Base-by-base conservation (phyloP, 345 rosid genomes). In the Melaleuca quinquenervia region DNA sequence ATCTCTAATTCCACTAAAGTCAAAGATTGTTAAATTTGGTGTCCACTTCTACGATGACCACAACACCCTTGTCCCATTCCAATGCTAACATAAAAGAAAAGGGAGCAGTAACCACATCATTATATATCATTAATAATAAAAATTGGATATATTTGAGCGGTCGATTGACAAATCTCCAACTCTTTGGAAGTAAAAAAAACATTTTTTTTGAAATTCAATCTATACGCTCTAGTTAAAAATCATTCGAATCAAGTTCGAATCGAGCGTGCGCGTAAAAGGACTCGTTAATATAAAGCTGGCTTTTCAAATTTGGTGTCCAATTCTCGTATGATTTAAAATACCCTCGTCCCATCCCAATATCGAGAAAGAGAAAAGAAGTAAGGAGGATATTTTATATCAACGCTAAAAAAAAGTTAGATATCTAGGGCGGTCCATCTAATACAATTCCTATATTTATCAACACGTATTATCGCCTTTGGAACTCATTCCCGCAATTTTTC, bases 1-100 rank as follows among this genome's bases (percentile, higher is more conserved):
- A 56, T 26, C 26, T 56, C 0, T 2, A 0, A 1, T n/a, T 4
- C 24, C 0, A 0, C 0, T 56, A 56, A 24, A 56, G 24, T 55
- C 27, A 10, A 56, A 56, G 2, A 41, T 14, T 56, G 24, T 56
- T 12, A 56, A 56, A 24, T 26, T 26, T 3, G 3, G 11, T 26
- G 29, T 56, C 62, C 29, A 10, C 62, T 56, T 56, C 7, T 10
- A 10, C 1, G 3, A 10, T 26, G 26, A 24, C 62, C 0, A 26
- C 2, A 24, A 56, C 29, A 26, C 29, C 62, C 14, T 26, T 56
- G 4, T 41, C 41, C 41, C 41, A 41, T 41, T 41, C 4, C 41
- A 41, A 41, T 41, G 41, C 41, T 56, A 56, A 24, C 24, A 56
- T 26, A 26, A 26, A 24, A 24, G 29, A 56, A 56, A 41, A 56